Percentiles rank a stretch among this genome's conserved stretches.
Conservation (phyloP, 768 basidiomycete genomes). For the Cystofilobasidium bisporidii region DNA sequence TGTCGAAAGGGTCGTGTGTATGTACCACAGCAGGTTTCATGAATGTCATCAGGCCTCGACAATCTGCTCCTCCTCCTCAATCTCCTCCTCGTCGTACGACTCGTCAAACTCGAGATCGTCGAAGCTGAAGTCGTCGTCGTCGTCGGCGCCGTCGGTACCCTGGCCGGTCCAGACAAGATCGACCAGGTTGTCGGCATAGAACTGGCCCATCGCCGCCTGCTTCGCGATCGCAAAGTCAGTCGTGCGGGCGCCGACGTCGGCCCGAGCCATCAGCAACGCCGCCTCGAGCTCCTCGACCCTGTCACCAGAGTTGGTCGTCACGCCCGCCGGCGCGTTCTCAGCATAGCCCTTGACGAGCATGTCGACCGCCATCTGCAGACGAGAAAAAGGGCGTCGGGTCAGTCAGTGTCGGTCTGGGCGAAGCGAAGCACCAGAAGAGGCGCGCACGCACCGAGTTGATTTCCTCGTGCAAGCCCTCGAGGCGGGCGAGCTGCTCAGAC, state of each 20-base stretch:
- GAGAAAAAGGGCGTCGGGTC: slow-evolving; percentile 8
- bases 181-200: slow-evolving; percentile 7
- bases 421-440: slow-evolving; percentile 63
- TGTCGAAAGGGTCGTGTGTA: too few relatives aligned
- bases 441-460: slow-evolving; percentile 59
- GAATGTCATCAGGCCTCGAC: too few relatives aligned
- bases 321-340: neutral
- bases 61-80: slow-evolving; percentile 28
- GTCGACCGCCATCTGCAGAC: slow-evolving; percentile 44
- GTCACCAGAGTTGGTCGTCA: slow-evolving; percentile 29
- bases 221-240: slow-evolving; percentile 60
- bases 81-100: slow-evolving; percentile 25
- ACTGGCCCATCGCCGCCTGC: slow-evolving; percentile 57
- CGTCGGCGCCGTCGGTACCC: slow-evolving; percentile 13
- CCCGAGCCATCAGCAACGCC: slow-evolving; percentile 50
- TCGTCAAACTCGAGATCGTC: slow-evolving; percentile 7
- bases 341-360: slow-evolving; percentile 38
- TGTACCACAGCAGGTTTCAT: too few relatives aligned
- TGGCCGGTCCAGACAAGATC: slow-evolving; percentile 11
- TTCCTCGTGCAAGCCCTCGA: slow-evolving; percentile 79
- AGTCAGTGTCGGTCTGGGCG: slow-evolving; percentile 47
- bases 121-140: slow-evolving; percentile 1
- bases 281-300: slow-evolving; percentile 44
- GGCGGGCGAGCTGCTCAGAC: slow-evolving; percentile 64
- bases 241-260: slow-evolving; percentile 52